These are phyloP conservation scores for Vanrija sp. DNA, from an alignment of 1,284 basidiomycete genomes.

Conservation along the genomic window DNA sequence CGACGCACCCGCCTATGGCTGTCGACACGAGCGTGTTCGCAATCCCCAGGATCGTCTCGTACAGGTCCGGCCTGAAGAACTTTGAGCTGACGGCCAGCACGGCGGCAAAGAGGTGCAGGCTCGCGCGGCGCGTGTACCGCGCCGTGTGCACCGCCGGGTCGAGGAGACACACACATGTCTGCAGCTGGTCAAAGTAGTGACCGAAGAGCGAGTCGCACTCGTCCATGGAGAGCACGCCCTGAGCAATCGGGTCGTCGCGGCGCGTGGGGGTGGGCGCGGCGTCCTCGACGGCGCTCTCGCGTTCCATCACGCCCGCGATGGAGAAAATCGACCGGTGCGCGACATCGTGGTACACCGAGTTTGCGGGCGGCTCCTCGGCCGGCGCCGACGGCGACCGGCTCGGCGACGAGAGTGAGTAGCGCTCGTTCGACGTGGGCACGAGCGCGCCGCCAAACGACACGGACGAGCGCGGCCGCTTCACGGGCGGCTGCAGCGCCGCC, in stretches of 20 bases:
- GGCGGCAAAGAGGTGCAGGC: slow-evolving; percentile 17
- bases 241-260: slow-evolving; percentile 14
- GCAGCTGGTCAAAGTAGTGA: slow-evolving; percentile 24
- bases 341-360: slow-evolving; percentile 22
- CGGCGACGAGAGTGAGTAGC: neutral
- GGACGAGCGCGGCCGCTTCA: neutral
- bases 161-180: slow-evolving; percentile 23
- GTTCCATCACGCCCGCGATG: slow-evolving; percentile 22
- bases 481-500: neutral
- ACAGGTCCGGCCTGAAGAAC: slow-evolving; percentile 23
- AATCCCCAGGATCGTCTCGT: slow-evolving; percentile 9
- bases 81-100: slow-evolving; percentile 20
- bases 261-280: neutral
- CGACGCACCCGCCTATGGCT: slow-evolving; percentile 14
- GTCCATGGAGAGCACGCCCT: slow-evolving; percentile 16
- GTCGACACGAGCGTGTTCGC: slow-evolving; percentile 14
- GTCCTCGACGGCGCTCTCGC: neutral
- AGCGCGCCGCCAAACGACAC: neutral
- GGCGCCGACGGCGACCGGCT: neutral
- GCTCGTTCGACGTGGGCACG: neutral
- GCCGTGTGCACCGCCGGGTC: slow-evolving; percentile 20
- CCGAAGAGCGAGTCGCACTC: slow-evolving; percentile 22
- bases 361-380: slow-evolving; percentile 8
- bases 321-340: slow-evolving; percentile 19
- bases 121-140: slow-evolving; percentile 10